Conservation (phyloP, 768 basidiomycete species). For the Mycena rosella region DNA sequence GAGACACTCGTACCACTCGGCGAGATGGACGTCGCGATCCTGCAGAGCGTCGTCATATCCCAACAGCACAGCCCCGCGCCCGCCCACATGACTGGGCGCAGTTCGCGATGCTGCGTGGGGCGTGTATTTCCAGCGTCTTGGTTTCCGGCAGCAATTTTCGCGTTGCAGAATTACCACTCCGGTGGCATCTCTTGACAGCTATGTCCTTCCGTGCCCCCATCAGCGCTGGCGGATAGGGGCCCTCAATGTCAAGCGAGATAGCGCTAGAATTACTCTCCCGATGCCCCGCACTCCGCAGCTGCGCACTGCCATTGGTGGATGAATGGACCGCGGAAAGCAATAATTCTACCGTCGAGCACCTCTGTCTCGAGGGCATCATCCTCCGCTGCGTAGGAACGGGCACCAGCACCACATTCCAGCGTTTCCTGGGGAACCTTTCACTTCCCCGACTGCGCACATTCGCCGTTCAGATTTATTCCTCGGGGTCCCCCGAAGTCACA, state of each 20-base stretch:
- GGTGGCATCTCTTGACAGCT: neutral
- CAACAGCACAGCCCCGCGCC: no score
- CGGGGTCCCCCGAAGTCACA: neutral
- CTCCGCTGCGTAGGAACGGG: neutral
- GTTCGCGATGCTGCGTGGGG: neutral
- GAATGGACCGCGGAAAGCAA: neutral
- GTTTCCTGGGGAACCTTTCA: neutral
- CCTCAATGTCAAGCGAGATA: neutral
- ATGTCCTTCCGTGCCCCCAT: neutral
- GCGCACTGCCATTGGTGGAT: neutral
- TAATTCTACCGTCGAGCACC: neutral
- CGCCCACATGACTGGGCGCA: neutral
- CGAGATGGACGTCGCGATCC: neutral
- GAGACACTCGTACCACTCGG: neutral
- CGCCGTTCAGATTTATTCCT: neutral
- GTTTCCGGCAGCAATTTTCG: neutral
- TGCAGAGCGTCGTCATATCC: neutral
- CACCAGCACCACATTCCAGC: neutral
- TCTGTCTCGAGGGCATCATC: neutral
- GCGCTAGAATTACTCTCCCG: neutral
- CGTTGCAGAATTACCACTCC: neutral
- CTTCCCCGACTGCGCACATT: neutral
- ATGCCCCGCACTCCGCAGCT: neutral
- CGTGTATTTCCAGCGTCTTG: neutral
- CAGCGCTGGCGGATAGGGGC: neutral